Evolutionary conservation across 257 asterid genomes (phyloP), one percentile per base, ranked within the genome.

Genomic region (Plectranthus barbatus): DNA sequence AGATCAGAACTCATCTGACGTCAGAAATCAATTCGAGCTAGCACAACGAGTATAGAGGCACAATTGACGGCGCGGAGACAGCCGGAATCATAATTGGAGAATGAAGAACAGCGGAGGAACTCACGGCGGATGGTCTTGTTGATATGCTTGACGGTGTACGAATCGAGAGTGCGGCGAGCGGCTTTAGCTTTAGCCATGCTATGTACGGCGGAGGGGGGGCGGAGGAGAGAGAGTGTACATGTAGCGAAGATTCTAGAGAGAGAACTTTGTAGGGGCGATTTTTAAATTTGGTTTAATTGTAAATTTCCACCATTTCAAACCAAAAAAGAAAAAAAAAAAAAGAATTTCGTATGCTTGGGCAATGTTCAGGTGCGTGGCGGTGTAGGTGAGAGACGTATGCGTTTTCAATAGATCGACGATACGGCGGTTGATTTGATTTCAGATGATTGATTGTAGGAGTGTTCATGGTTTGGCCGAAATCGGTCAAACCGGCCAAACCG

Each of bases 121-220:
- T 77, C 74, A 91, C 98, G 86, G 81, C 81, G 83, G 62, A 91
- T 68, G 23, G 86, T 78, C 64, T 86, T 87, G 80, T 56, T 75
- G 81, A 79, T 86, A 73, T 84, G 83, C 75, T 80, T 84, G 19
- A 83, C 83, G 61, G 88, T 41, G 80, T 69, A 77, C 41, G 95
- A 86, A 72, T 91, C 95, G 67, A 91, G 77, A 46, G 77, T 74
- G 20, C 95, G 95, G 69, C 95, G 96, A 26, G 66, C 69, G 31
- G 87, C 41, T 62, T 86, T 85, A 56, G 64, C 73, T 77, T 79
- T 85, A 53, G 86, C 88, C 97, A 90, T 90, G 74, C 77, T 79
- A 79, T 70, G 59, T 44, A 66, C 70, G 71, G 77, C 64, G 62
- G 81, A 36, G 76, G 59, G 46, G 72, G 75, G 23, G 72, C 63